Evolutionary conservation across 768 basidiomycete species (phyloP), one percentile per base, ranked within the genome.

Genomic region (Mycena amicta): DNA sequence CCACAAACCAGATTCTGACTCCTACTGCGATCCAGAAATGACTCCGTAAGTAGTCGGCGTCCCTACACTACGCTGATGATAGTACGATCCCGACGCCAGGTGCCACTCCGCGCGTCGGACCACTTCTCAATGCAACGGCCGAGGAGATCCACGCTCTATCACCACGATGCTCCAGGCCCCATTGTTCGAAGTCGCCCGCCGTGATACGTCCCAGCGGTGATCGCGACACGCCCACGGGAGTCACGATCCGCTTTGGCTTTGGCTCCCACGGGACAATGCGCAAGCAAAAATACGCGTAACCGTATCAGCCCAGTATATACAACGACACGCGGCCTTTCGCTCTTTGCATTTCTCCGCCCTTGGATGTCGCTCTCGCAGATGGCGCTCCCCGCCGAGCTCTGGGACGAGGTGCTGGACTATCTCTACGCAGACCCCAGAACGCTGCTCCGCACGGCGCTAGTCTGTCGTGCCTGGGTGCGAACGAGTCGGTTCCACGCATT

Each of bases 331-430:
- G 43, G 43, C n/a, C n/a, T n/a, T n/a, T n/a, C n/a, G n/a, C n/a
- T n/a, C n/a, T n/a, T n/a, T n/a, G n/a, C n/a, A n/a, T n/a, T n/a
- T n/a, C n/a, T n/a, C 13, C 43, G 43, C 8, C 43, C 22, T 23
- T 45, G 5, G 13, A 46, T 53, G 53, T 45, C 59, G 30, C 20
- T 41, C 11, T 53, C 55, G 26, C 28, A 8, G 45, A 13, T 50
- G 30, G 29, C 30, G 22, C 56, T 74, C 13, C 72, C 72, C 16
- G 54, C 59, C 27, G 73, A 74, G 61, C 63, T 74, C 50, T 62
- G 63, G 41, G 72, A 74, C 63, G 67, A 63, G 47, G 66, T 74
- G 39, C 62, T 74, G 59, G 72, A 74, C 64, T 68, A 65, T 52
- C 68, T 74, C 29, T 65, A 74, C 61, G 58, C 67, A 28, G 68